Evolutionary conservation across 2,329 filamentous ascomycete species (phyloP), one percentile per base, ranked within the genome.

Genomic region (Aspergillus versicolor): DNA sequence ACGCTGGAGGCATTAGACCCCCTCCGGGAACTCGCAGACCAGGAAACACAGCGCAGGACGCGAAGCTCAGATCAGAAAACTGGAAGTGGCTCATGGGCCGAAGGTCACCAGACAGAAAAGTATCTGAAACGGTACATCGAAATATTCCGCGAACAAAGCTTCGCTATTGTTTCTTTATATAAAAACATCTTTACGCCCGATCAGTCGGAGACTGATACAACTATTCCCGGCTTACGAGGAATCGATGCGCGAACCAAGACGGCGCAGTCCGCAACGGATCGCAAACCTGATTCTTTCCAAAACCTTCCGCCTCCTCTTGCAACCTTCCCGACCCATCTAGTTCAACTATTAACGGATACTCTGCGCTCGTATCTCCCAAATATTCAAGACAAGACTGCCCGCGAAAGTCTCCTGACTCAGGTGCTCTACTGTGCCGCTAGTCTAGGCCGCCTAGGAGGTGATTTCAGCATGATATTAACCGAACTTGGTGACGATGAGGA

Each of bases 121-220:
- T 99, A 92, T 67, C 78, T 99, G 43, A 99, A 97, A 74, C 85
- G 92, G 47, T 99, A 96, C 74, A 90, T 99, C 66, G 94, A 99
- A 71, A 92, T 99, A 27, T 97, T 97, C 72, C 89, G 94, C 52
- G 94, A 99, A 75, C 94, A 99, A 74, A 96, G 91, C 70, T 99
- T 99, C 73, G 90, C 88, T 43, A 96, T 97, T 59, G 86, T 97
- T 27, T 96, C 91, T 57, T 91, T 97, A 82, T 97, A 95, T 74
- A 90, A 88, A 67, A 94, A 89, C 67, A 91, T 97, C 54, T 96
- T 96, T 67, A 87, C 89, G 0, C 80, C 84, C 3, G 81, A 85
- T 22, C 69, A 75, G 32, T 67, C 72, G 3, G 73, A 75, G 12
- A 64, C 70, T 2, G 73, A 73, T 2, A 54, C 67, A 38, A 65